Conservation (phyloP, 2,329 filamentous ascomycete genomes). For the Chrysosporium keratinophilum region DNA sequence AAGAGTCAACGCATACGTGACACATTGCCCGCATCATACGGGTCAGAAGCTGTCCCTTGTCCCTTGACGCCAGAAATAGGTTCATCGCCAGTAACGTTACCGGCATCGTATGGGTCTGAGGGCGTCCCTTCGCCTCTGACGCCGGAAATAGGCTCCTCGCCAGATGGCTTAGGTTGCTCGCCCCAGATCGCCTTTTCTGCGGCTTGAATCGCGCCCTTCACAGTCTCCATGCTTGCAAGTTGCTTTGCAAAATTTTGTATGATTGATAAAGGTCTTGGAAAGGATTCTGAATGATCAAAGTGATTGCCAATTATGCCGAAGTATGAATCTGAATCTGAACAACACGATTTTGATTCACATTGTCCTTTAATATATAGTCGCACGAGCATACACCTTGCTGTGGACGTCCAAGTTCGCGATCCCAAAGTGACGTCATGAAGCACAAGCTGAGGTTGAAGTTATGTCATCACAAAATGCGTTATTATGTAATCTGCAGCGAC, state of each 20-base stretch:
- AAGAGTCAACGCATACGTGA: constrained; percentile 38
- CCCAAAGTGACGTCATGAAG: too few relatives aligned
- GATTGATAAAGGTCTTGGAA: too few relatives aligned
- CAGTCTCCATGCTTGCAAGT: constrained; percentile 47
- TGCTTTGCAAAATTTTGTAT: not conserved
- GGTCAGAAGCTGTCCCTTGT: constrained; percentile 56
- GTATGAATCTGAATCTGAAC: too few relatives aligned
- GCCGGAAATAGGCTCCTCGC: constrained; percentile 61
- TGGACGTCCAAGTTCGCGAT: too few relatives aligned
- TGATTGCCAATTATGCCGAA: too few relatives aligned
- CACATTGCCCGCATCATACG: constrained; percentile 70
- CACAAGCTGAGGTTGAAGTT: too few relatives aligned
- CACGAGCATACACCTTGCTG: too few relatives aligned
- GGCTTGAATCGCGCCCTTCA: constrained; percentile 44
- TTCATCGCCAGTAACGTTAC: constrained; percentile 52
- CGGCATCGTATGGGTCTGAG: constrained; percentile 61
- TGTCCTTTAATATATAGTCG: too few relatives aligned
- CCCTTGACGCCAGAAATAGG: constrained; percentile 63
- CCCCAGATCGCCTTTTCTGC: constrained; percentile 44
- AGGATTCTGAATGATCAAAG: too few relatives aligned
- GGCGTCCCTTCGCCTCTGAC: constrained; percentile 31
- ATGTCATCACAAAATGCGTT: too few relatives aligned
- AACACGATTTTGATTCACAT: too few relatives aligned
- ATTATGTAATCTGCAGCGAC: too few relatives aligned
- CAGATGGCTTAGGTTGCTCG: constrained; percentile 25